These are phyloP conservation scores for Serendipita sp. DNA, from an alignment of 768 basidiomycete species.

Conservation along the genomic window DNA sequence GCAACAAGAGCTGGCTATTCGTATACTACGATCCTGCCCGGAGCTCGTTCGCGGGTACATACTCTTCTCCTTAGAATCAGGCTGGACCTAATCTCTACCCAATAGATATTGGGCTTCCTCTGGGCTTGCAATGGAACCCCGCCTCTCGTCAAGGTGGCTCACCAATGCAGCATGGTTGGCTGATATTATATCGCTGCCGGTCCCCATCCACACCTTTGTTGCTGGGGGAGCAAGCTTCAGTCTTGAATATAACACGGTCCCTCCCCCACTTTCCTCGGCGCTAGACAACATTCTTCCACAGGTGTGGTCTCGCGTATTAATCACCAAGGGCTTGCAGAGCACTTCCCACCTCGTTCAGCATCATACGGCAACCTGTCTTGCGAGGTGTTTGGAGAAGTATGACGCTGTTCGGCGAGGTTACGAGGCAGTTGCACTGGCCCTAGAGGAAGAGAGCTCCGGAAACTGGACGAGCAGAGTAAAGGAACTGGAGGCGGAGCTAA, in stretches of 20 bases:
- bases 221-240: slow-evolving; percentile 23
- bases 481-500: slow-evolving; percentile 63
- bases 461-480: slow-evolving; percentile 52
- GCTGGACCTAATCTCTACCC: slow-evolving; percentile 11
- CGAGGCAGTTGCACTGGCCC: slow-evolving; percentile 37
- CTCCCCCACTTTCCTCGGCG: slow-evolving; percentile 55
- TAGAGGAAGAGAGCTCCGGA: slow-evolving; percentile 46
- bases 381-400: slow-evolving; percentile 62
- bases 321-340: slow-evolving; percentile 72
- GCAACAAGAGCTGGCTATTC: slow-evolving; percentile 71
- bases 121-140: slow-evolving; percentile 63
- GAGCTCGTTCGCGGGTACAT: slow-evolving; percentile 68
- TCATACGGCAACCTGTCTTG: slow-evolving; percentile 62
- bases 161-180: slow-evolving; percentile 76
- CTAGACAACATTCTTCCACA: slow-evolving; percentile 71
- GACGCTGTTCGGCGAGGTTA: slow-evolving; percentile 33
- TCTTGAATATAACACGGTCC: slow-evolving; percentile 44
- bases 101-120: slow-evolving; percentile 56
- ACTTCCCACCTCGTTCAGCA: slow-evolving; percentile 67
- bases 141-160: slow-evolving; percentile 82
- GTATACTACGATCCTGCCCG: slow-evolving; percentile 68
- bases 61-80: background rate
- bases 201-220: slow-evolving; percentile 50
- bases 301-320: slow-evolving; percentile 47
- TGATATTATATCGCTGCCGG: slow-evolving; percentile 56